Conservation (phyloP, 2,329 filamentous ascomycete genomes). For the Falciphora oryzae region DNA sequence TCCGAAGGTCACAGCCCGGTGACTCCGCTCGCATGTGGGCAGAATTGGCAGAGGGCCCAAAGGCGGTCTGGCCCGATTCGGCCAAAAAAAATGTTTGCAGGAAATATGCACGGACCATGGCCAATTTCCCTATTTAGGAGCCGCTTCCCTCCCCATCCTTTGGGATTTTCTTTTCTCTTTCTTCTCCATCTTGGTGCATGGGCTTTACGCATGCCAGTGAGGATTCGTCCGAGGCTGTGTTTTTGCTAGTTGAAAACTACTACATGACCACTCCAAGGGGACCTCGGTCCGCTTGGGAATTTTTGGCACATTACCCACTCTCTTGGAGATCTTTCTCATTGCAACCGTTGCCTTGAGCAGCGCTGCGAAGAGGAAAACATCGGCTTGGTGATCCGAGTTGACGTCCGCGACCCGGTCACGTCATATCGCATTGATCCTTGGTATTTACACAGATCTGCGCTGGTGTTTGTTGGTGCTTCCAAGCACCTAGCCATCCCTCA, state of each 20-base stretch:
- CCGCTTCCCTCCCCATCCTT: neutral
- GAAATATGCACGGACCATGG: neutral
- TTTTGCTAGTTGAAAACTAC: conserved; percentile 88
- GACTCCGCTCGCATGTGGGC: too few relatives aligned
- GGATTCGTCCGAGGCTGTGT: conserved; percentile 78
- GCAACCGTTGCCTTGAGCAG: conserved; percentile 34
- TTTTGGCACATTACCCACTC: conserved; percentile 51
- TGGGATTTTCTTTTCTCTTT: conserved; percentile 28
- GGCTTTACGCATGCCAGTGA: conserved; percentile 79
- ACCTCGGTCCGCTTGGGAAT: conserved; percentile 68
- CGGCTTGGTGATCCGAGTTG: neutral
- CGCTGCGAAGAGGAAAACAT: conserved; percentile 43
- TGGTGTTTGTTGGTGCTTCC: too few relatives aligned
- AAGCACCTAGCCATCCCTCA: too few relatives aligned
- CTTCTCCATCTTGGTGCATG: conserved; percentile 57
- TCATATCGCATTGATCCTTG: too few relatives aligned
- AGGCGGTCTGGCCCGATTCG: neutral
- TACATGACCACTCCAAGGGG: conserved; percentile 67
- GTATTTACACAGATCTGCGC: too few relatives aligned
- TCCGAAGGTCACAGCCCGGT: neutral
- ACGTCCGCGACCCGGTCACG: neutral
- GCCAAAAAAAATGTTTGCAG: neutral
- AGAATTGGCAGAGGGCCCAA: neutral
- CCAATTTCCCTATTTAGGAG: neutral
- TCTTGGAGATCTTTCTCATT: conserved; percentile 34